phyloP scores from a whole-genome alignment of 169 alveolate genomes.

The Babesia sp. region DNA sequence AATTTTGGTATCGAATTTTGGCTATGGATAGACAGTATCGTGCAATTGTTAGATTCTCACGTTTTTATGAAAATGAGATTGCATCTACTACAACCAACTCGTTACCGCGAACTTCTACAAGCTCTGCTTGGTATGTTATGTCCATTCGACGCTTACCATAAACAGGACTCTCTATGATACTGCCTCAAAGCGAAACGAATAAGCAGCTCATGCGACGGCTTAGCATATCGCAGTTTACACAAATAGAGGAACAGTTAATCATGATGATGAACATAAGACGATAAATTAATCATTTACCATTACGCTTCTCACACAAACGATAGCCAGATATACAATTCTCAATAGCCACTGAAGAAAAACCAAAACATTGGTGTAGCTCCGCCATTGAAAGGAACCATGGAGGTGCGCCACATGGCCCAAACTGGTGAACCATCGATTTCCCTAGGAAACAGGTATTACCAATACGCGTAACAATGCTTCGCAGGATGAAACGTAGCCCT shows the following conservation, averaged over 20 bases:
- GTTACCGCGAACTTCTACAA: slow-evolving; percentile 69
- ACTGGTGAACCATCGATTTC: slow-evolving; percentile 33
- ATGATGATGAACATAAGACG: not conserved
- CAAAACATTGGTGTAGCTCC: slow-evolving; percentile 56
- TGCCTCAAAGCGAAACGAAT: slow-evolving; percentile 67
- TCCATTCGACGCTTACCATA: not conserved
- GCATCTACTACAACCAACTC: slow-evolving; percentile 72
- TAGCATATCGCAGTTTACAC: slow-evolving; percentile 51
- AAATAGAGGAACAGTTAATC: slow-evolving; percentile 28
- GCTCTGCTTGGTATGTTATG: slow-evolving; percentile 61
- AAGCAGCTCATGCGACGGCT: slow-evolving; percentile 59
- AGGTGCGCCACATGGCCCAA: slow-evolving; percentile 65
- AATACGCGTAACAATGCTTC: slow-evolving; percentile 18
- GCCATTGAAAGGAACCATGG: slow-evolving; percentile 63
- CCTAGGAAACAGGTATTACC: slow-evolving; percentile 14
- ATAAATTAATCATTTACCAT: slow-evolving; percentile 30
- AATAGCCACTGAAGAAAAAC: slow-evolving; percentile 7
- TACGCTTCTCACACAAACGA: slow-evolving; percentile 29
- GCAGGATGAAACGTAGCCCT: not conserved
- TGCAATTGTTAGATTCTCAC: slow-evolving; percentile 74
- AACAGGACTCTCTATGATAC: slow-evolving; percentile 63
- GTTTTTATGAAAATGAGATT: slow-evolving; percentile 72
- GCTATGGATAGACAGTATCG: slow-evolving; percentile 69
- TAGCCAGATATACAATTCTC: slow-evolving; percentile 30
- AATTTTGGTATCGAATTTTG: slow-evolving; percentile 57